Percentiles rank a stretch among this genome's conserved stretches.
Evolutionary conservation across 192 early-diverging fungal species (phyloP).

Genomic region (Funneliformis mosseae): DNA sequence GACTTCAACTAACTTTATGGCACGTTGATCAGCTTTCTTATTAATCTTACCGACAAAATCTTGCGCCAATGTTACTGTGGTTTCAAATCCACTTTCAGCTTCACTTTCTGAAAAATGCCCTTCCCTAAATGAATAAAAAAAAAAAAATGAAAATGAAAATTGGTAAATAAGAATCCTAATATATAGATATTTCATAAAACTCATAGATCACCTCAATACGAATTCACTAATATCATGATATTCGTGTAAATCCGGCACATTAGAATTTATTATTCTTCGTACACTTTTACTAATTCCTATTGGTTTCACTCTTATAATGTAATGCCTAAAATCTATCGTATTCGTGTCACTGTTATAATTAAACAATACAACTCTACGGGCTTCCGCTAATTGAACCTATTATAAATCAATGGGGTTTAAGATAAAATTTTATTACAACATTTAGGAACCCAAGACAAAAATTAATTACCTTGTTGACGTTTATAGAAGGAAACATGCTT

Average conservation of each 20-base stretch:
- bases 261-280: constrained; percentile 74
- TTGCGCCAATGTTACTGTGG: constrained; percentile 81
- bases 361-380: constrained; percentile 88
- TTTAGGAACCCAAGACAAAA: constrained; percentile 27
- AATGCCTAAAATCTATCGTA: constrained; percentile 93
- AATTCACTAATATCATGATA: constrained; percentile 94
- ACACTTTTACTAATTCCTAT: constrained; percentile 91
- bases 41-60: constrained; percentile 80
- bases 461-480: constrained; percentile 76
- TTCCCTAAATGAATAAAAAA: constrained; percentile 46
- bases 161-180: too few relatives aligned
- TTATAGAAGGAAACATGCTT: constrained; percentile 96
- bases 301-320: constrained; percentile 82
- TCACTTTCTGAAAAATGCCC: constrained; percentile 88
- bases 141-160: neutral
- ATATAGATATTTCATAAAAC: neutral
- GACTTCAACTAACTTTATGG: constrained; percentile 83
- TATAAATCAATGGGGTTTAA: neutral
- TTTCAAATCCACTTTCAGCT: constrained; percentile 88
- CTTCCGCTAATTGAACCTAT: constrained; percentile 87
- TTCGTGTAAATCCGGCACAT: constrained; percentile 75
- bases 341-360: constrained; percentile 85
- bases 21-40: constrained; percentile 76
- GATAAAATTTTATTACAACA: neutral
- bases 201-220: constrained; percentile 61